Conservation (phyloP, 495 filamentous ascomycete species). For the Penicillium lividum region DNA sequence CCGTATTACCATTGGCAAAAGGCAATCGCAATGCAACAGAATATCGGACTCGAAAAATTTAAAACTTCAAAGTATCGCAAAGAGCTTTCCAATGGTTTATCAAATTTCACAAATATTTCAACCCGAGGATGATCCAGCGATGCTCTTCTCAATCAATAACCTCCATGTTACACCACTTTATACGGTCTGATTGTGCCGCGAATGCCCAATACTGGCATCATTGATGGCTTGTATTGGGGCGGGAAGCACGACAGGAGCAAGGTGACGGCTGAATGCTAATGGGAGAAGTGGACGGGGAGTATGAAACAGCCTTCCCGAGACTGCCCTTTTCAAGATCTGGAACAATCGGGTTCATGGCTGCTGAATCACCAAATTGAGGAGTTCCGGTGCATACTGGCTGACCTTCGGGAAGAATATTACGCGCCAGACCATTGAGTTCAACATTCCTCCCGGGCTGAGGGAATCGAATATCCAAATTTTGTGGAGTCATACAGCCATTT, state of each 20-base stretch:
- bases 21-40: neutral
- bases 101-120: neutral
- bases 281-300: neutral
- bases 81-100: neutral
- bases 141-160: neutral
- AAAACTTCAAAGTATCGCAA: neutral
- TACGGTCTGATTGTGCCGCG: neutral
- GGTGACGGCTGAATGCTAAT: neutral
- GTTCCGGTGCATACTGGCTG: neutral
- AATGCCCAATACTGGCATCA: neutral
- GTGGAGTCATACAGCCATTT: conserved; percentile 55
- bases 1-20: neutral
- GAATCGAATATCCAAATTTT: conserved; percentile 58
- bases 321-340: neutral
- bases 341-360: neutral
- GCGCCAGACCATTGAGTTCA: conserved; percentile 11
- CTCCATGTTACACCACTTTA: neutral
- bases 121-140: neutral
- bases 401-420: neutral
- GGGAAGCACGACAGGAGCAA: neutral
- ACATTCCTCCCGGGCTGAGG: conserved; percentile 70
- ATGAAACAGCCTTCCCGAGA: neutral
- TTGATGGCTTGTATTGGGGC: neutral
- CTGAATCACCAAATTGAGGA: neutral
- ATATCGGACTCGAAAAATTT: neutral